Conservation (phyloP, 1,139 yeast genomes). For the Blastobotrys ciferrii region DNA sequence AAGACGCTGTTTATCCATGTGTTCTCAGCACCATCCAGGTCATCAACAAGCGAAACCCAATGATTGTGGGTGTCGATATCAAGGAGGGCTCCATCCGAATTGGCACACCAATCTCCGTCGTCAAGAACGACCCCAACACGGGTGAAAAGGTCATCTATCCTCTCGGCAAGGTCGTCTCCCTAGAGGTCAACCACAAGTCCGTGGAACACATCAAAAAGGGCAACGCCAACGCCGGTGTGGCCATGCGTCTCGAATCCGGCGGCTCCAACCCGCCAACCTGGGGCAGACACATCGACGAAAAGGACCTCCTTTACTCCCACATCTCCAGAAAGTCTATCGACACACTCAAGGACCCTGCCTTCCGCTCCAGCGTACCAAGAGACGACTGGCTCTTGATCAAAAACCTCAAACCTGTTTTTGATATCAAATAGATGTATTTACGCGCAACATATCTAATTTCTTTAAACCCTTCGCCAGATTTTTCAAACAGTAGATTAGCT, state of each 20-base stretch:
- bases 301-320: conserved; percentile 83
- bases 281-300: conserved; percentile 98
- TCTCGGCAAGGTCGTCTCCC: conserved; percentile 80
- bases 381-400: conserved; percentile 93
- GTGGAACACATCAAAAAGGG: conserved; percentile 82
- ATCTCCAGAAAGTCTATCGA: conserved; percentile 88
- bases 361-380: conserved; percentile 88
- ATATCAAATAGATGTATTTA: conserved; percentile 50
- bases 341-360: conserved; percentile 96
- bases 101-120: conserved; percentile 96
- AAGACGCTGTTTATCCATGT: conserved; percentile 91
- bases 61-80: conserved; percentile 98
- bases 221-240: conserved; percentile 96
- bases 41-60: conserved; percentile 97
- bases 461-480: too few species aligned
- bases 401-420: conserved; percentile 84
- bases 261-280: conserved; percentile 92
- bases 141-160: conserved; percentile 70
- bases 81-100: conserved; percentile 82
- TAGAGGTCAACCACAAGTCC: conserved; percentile 93
- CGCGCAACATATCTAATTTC: not conserved
- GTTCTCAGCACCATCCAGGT: conserved; percentile 92
- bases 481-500: too few species aligned
- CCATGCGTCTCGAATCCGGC: conserved; percentile 94
- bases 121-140: conserved; percentile 81